These are phyloP conservation scores for Ciborinia camelliae DNA, from an alignment of 2,329 filamentous ascomycete genomes.

Conservation along the genomic window DNA sequence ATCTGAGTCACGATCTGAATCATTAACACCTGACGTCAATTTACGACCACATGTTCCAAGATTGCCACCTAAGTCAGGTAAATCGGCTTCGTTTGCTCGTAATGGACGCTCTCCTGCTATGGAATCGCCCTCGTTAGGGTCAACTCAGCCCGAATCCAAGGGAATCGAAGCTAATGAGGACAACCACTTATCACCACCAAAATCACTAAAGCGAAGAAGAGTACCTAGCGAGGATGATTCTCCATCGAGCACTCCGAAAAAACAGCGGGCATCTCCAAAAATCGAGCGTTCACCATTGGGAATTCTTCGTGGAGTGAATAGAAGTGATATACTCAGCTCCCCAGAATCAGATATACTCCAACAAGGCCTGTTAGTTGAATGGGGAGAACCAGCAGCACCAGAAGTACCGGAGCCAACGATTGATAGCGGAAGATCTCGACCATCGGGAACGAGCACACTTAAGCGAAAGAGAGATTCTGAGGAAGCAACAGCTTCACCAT, in stretches of 20 bases:
- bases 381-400: not conserved
- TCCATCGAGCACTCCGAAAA: not conserved
- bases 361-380: not conserved
- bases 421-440: slow-evolving; percentile 1
- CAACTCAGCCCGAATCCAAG: not conserved
- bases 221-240: not conserved
- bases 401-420: not conserved
- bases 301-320: not conserved
- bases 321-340: not conserved
- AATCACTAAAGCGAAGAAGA: slow-evolving; percentile 1
- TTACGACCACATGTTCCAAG: slow-evolving; percentile 35
- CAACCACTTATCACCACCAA: not conserved
- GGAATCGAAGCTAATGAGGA: not conserved
- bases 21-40: slow-evolving; percentile 52
- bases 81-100: slow-evolving; percentile 27
- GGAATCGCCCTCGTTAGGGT: slow-evolving; percentile 29
- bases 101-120: slow-evolving; percentile 26
- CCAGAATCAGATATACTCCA: not conserved
- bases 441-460: slow-evolving; percentile 7
- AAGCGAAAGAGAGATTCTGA: slow-evolving; percentile 31
- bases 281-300: not conserved
- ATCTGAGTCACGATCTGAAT: slow-evolving; percentile 52
- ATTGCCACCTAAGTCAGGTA: slow-evolving; percentile 28
- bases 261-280: not conserved
- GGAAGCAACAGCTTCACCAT: slow-evolving; percentile 17